Evolutionary conservation across 2,329 filamentous ascomycete species (phyloP), one percentile per base, ranked within the genome.

Genomic region (Arthrobotrys pseudoclavata): DNA sequence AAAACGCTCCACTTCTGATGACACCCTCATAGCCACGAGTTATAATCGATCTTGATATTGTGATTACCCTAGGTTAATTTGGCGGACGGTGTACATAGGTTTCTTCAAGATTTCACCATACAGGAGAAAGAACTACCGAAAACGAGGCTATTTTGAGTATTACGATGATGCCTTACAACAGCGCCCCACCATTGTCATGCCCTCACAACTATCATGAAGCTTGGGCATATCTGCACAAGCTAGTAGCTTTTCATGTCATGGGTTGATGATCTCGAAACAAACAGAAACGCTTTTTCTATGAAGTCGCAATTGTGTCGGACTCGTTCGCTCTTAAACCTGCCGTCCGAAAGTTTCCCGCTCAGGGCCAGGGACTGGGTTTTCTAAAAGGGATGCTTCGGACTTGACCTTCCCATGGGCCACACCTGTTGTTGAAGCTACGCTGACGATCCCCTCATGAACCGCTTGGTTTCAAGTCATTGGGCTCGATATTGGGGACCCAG

Each of bases 11-110:
- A 66, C 60, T 22, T 53, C 45, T 34, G 47, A 20, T 55, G 52
- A 63, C 50, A 57, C 37, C 62, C 62, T 47, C 24, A 18, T 4
- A 3, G 24, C 57, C 48, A 69, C 64, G 64, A 64, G 64, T 22
- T 47, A 26, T 62, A 55, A 76, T 76, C 66, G 72, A 76, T 76
- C 66, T 53, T 40, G 53, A 50, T 57, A 42, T 57, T 50, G 52
- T 26, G 60, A 63, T 76, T 50, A 66, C 60, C 72, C 72, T 70
- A 48, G 60, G 42, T 69, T 76, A 70, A 76, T 76, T 76, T 70
- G 66, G 70, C 45, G 60, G 20, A 15, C n/a, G 37, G 31, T 61
- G 60, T 42, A n/a, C n/a, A n/a, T n/a, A 31, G 20, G 20, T 52
- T 26, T 31, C 22, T 26, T 31, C 66, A 31, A 20, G 34, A 22